These are phyloP conservation scores for Penicillium macrosclerotiorum DNA, from an alignment of 495 filamentous ascomycete species.

Conservation along the genomic window DNA sequence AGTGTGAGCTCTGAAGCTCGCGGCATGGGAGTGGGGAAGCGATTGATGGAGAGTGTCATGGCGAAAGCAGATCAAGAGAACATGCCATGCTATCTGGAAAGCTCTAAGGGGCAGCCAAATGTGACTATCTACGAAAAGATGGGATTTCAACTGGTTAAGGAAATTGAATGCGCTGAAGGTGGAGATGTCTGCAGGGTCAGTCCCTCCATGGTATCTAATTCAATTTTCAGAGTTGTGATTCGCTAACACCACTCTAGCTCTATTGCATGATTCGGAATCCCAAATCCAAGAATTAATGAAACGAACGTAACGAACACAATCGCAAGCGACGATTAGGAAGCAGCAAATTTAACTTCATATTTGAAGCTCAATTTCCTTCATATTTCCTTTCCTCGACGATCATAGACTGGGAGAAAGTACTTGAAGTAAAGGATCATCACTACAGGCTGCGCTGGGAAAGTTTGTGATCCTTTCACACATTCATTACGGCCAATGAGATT, in stretches of 20 bases:
- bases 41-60: conserved; percentile 57
- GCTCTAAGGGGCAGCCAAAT: conserved; percentile 60
- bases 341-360: no score
- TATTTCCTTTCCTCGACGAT: no score
- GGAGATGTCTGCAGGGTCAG: conserved; percentile 44
- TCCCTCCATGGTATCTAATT: conserved; percentile 5
- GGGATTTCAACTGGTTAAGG: conserved; percentile 59
- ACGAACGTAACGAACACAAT: not conserved
- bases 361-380: no score
- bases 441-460: no score
- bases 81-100: conserved; percentile 63
- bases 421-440: no score
- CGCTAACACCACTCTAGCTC: conserved; percentile 15
- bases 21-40: conserved; percentile 57
- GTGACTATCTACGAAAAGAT: conserved; percentile 64
- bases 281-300: conserved; percentile 13
- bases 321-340: no score
- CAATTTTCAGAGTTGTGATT: not conserved
- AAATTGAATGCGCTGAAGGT: conserved; percentile 62
- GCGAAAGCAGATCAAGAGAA: conserved; percentile 57
- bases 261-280: conserved; percentile 28
- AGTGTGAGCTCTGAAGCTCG: conserved; percentile 59
- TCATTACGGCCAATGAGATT: no score
- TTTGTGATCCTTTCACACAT: no score
- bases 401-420: no score